These are phyloP conservation scores for Neonectria faginata DNA, from an alignment of 2,329 filamentous ascomycete species.

Conservation along the genomic window DNA sequence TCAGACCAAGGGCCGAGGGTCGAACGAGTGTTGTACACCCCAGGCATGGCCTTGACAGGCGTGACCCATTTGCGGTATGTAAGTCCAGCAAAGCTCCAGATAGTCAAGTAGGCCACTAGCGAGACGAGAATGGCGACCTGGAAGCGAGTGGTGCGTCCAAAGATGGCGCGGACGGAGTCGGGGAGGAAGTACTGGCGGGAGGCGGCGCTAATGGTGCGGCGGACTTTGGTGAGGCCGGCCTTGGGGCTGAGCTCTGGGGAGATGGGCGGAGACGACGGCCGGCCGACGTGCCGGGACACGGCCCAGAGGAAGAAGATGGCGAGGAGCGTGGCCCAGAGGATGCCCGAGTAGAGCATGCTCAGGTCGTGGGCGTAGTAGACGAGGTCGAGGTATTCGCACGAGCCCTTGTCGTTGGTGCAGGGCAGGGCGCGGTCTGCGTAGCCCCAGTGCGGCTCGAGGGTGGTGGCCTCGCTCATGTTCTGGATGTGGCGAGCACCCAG, in stretches of 20 bases:
- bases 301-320: constrained; percentile 60
- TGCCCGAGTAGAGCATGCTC: constrained; percentile 63
- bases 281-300: constrained; percentile 41
- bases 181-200: constrained; percentile 68
- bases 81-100: constrained; percentile 78
- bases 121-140: constrained; percentile 72
- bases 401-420: constrained; percentile 60
- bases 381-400: constrained; percentile 63
- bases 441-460: constrained; percentile 59
- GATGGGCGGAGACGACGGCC: constrained; percentile 41
- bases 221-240: constrained; percentile 45
- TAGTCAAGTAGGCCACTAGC: constrained; percentile 70
- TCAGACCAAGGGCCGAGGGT: constrained; percentile 76
- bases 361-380: constrained; percentile 63
- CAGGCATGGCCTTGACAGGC: constrained; percentile 68
- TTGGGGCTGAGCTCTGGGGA: constrained; percentile 39
- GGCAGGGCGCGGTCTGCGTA: constrained; percentile 59
- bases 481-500: constrained; percentile 55
- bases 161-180: constrained; percentile 67
- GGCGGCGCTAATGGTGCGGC: constrained; percentile 54
- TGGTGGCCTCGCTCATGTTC: constrained; percentile 52
- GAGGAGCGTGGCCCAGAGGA: constrained; percentile 61
- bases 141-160: constrained; percentile 75
- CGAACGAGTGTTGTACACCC: constrained; percentile 72
- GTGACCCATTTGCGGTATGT: constrained; percentile 77